A percentile compares a stretch with the other conserved stretches of the same genome.
These are phyloP conservation scores for Zymoseptoria crescenta DNA, from an alignment of 2,329 filamentous ascomycete genomes.

Conservation along the genomic window DNA sequence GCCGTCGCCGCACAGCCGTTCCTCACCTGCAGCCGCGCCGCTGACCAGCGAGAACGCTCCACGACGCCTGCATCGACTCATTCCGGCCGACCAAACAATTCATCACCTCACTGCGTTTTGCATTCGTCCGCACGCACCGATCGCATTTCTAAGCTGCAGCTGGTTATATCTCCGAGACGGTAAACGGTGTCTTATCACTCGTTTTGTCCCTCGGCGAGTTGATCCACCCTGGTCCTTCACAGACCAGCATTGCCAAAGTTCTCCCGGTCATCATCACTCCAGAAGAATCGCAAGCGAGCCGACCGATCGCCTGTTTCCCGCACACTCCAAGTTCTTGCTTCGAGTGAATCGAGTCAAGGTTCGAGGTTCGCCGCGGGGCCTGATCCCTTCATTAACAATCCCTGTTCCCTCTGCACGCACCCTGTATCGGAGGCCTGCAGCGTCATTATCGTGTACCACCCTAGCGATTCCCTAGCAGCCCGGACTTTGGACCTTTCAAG, in stretches of 20 bases:
- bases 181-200: background rate
- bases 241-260: background rate
- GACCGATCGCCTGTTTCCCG: background rate
- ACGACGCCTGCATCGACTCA: background rate
- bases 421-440: slow-evolving; percentile 13
- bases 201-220: background rate
- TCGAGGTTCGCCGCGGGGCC: slow-evolving; percentile 6
- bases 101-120: background rate
- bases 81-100: background rate
- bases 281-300: background rate
- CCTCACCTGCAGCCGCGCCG: background rate
- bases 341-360: slow-evolving; percentile 4
- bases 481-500: slow-evolving; percentile 5
- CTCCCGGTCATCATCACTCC: background rate
- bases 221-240: background rate
- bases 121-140: background rate
- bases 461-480: slow-evolving; percentile 1
- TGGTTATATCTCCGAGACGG: background rate
- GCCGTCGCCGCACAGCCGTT: background rate
- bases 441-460: slow-evolving; percentile 16
- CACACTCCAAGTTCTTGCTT: background rate
- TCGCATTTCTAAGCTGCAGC: background rate
- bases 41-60: background rate
- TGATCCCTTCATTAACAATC: slow-evolving; percentile 3
- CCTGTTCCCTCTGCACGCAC: slow-evolving; percentile 1